These are phyloP conservation scores for Coemansia sp. DNA, from an alignment of 192 early-diverging fungal genomes.

Conservation along the genomic window DNA sequence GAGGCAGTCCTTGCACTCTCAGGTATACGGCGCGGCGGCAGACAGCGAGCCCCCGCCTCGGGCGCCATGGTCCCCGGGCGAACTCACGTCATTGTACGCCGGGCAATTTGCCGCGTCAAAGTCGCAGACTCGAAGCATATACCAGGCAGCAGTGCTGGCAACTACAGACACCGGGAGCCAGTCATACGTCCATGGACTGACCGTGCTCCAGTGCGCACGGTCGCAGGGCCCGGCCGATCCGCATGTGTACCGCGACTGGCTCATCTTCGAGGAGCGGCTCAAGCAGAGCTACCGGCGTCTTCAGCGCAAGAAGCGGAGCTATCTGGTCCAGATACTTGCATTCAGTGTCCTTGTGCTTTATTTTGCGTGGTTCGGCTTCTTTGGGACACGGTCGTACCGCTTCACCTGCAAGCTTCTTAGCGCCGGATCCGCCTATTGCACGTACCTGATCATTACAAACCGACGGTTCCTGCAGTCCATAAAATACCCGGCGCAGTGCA, in stretches of 20 bases:
- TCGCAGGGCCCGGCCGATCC: conserved; percentile 36
- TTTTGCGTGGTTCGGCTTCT: conserved; percentile 48
- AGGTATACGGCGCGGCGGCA: conserved; percentile 20
- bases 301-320: conserved; percentile 65
- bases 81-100: conserved; percentile 45
- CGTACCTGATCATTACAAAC: conserved; percentile 46
- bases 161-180: conserved; percentile 18
- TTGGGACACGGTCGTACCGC: conserved; percentile 39
- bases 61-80: conserved; percentile 17
- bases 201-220: conserved; percentile 33
- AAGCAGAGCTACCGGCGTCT: conserved; percentile 65
- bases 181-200: conserved; percentile 37
- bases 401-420: conserved; percentile 46
- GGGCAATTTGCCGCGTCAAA: conserved; percentile 44
- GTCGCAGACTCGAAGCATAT: conserved; percentile 19
- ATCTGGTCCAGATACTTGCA: conserved; percentile 45
- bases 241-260: conserved; percentile 63
- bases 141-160: conserved; percentile 29
- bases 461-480: conserved; percentile 43
- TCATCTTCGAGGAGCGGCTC: conserved; percentile 76
- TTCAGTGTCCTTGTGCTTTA: conserved; percentile 45
- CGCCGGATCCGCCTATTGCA: conserved; percentile 48
- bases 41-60: conserved; percentile 6
- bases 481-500: conserved; percentile 47
- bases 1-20: conserved; percentile 34